Conservation (phyloP, 768 basidiomycete species). For the Suillus subaureus region DNA sequence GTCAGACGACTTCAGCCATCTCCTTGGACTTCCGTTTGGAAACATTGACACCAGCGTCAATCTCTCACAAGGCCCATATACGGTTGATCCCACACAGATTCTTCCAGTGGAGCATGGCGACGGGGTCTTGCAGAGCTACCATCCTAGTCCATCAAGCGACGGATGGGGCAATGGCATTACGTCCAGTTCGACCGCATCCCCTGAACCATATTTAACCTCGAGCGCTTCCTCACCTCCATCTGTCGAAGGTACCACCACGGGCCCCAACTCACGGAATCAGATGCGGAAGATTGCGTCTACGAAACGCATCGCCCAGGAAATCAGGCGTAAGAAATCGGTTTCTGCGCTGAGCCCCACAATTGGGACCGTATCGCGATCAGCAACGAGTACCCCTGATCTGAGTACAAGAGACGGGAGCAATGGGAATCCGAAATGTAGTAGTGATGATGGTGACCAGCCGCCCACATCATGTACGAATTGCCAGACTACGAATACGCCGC, state of each 20-base stretch:
- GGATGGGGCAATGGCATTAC: conserved; percentile 72
- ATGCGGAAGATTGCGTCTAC: conserved; percentile 67
- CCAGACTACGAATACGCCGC: conserved; percentile 91
- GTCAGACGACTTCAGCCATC: conserved; percentile 62
- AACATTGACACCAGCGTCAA: conserved; percentile 46
- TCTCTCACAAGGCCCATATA: conserved; percentile 55
- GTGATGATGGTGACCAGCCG: conserved; percentile 68
- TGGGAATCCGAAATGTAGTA: conserved; percentile 40
- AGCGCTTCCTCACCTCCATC: conserved; percentile 77
- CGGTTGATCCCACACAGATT: conserved; percentile 93
- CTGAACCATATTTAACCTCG: conserved; percentile 70
- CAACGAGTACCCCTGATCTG: conserved; percentile 71
- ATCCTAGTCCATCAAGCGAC: conserved; percentile 81
- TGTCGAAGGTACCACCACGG: conserved; percentile 46
- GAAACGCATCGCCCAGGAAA: conserved; percentile 60
- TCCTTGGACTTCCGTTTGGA: conserved; percentile 69
- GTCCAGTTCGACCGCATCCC: conserved; percentile 73
- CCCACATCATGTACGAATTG: conserved; percentile 94
- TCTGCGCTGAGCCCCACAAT: conserved; percentile 18
- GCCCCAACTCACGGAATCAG: conserved; percentile 30
- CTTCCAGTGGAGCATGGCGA: conserved; percentile 46
- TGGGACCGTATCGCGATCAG: conserved; percentile 47
- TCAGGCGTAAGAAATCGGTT: conserved; percentile 54
- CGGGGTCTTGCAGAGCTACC: conserved; percentile 52
- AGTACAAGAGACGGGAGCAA: conserved; percentile 34